A percentile compares a stretch with the other conserved stretches of the same genome.
phyloP scores from a whole-genome alignment of 371 early-diverging fungal genomes.

The Zancudomyces culisetae region DNA sequence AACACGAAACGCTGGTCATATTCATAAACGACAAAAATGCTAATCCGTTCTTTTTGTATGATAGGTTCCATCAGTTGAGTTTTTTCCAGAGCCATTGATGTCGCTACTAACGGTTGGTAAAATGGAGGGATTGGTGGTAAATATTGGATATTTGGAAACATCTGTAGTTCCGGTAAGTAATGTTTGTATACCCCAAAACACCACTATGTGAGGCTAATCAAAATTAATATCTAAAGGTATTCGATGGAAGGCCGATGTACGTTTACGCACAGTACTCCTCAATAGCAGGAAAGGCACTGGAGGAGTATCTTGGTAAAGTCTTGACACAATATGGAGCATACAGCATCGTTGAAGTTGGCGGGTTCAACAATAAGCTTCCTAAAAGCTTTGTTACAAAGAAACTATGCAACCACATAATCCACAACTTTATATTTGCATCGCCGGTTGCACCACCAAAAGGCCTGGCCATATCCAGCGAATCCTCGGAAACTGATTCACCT shows the following conservation, averaged over 20 bases:
- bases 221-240: constrained; percentile 22
- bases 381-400: constrained; percentile 24
- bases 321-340: constrained; percentile 15
- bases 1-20: background rate
- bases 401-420: constrained; percentile 53
- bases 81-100: constrained; percentile 51
- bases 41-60: background rate
- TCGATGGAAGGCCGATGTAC: constrained; percentile 50
- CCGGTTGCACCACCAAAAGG: constrained; percentile 20
- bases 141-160: constrained; percentile 60
- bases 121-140: constrained; percentile 62
- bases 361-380: background rate
- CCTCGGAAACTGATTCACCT: background rate
- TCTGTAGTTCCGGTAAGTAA: constrained; percentile 56
- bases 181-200: background rate
- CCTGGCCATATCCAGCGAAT: constrained; percentile 8
- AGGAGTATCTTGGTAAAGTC: constrained; percentile 33
- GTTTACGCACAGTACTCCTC: constrained; percentile 47
- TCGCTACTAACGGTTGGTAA: constrained; percentile 62
- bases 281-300: constrained; percentile 46
- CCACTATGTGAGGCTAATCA: background rate
- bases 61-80: constrained; percentile 65
- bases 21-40: background rate
- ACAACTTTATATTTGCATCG: constrained; percentile 44
- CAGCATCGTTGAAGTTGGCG: no score